Percentiles rank a stretch among this genome's conserved stretches.
Conservation (phyloP, 495 filamentous ascomycete genomes). For the Oleoguttula mirabilis region DNA sequence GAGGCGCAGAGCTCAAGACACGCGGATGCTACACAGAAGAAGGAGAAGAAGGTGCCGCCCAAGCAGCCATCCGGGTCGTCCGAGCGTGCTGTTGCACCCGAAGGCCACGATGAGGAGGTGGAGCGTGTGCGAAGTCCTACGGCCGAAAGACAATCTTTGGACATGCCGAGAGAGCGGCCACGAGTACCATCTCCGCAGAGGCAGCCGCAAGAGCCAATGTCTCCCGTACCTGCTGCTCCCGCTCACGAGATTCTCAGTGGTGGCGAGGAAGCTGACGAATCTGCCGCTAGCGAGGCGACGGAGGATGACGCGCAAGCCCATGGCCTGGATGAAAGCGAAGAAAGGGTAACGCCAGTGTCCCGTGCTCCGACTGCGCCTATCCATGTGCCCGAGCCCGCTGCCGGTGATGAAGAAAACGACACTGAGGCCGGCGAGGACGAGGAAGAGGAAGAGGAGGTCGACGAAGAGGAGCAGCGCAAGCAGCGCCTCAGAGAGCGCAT, state of each 20-base stretch:
- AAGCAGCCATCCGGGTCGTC: constrained; percentile 63
- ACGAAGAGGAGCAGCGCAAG: constrained; percentile 75
- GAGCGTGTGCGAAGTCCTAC: constrained; percentile 21
- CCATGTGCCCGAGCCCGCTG: constrained; percentile 24
- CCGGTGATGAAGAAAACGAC: constrained; percentile 29
- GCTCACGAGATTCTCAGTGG: constrained; percentile 51
- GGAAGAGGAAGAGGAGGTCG: constrained; percentile 81
- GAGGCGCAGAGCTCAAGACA: constrained; percentile 71
- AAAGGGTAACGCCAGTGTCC: constrained; percentile 22
- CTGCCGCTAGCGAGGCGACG: constrained; percentile 67
- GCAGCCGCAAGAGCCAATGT: constrained; percentile 37
- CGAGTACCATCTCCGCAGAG: constrained; percentile 26
- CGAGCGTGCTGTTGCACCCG: constrained; percentile 13
- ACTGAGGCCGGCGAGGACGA: constrained; percentile 54
- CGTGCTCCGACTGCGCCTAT: constrained; percentile 18
- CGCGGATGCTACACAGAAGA: constrained; percentile 70
- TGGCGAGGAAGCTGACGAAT: constrained; percentile 83
- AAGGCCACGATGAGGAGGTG: constrained; percentile 17
- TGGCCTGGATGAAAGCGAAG: constrained; percentile 63
- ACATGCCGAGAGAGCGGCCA: constrained; percentile 44
- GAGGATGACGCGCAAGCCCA: constrained; percentile 70
- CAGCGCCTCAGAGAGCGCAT: constrained; percentile 87
- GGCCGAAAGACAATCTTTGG: constrained; percentile 23
- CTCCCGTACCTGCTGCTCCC: constrained; percentile 38
- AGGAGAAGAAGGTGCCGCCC: constrained; percentile 59